Percentiles rank a stretch among this genome's conserved stretches.
Evolutionary conservation across 2,329 filamentous ascomycete genomes (phyloP).

Genomic region (Bipolaris zeicola): DNA sequence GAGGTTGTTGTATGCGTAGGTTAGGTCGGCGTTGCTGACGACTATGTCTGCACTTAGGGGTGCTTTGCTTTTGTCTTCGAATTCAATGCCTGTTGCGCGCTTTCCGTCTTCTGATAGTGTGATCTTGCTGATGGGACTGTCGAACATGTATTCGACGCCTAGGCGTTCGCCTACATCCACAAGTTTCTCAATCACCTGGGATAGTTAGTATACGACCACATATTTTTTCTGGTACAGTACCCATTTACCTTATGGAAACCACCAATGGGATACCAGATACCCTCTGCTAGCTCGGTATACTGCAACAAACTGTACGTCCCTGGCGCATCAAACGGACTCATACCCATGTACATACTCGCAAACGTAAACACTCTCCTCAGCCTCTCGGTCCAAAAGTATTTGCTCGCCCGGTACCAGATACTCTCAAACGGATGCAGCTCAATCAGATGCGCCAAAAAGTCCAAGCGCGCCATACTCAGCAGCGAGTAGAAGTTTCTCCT

Average conservation of each 20-base stretch:
- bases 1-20: slow-evolving; percentile 75
- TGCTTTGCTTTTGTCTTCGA: slow-evolving; percentile 61
- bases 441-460: slow-evolving; percentile 64
- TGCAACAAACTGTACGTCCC: slow-evolving; percentile 75
- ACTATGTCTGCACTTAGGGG: slow-evolving; percentile 67
- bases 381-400: slow-evolving; percentile 73
- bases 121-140: slow-evolving; percentile 63
- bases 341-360: slow-evolving; percentile 83
- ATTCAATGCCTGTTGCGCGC: slow-evolving; percentile 63
- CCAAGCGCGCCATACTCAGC: slow-evolving; percentile 61
- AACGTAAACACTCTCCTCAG: slow-evolving; percentile 75
- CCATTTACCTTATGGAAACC: slow-evolving; percentile 67
- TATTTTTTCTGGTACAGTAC: neutral
- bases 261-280: slow-evolving; percentile 75
- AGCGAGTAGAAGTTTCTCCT: slow-evolving; percentile 69
- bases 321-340: slow-evolving; percentile 77
- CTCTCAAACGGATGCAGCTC: slow-evolving; percentile 72
- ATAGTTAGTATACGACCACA: slow-evolving; percentile 7
- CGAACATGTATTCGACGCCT: slow-evolving; percentile 68
- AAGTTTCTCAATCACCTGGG: slow-evolving; percentile 62
- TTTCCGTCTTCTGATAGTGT: slow-evolving; percentile 59
- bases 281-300: slow-evolving; percentile 76
- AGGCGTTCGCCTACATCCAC: slow-evolving; percentile 66
- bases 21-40: slow-evolving; percentile 73
- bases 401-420: slow-evolving; percentile 68